Evolutionary conservation across 371 early-diverging fungal species (phyloP), one percentile per base, ranked within the genome.

Genomic region (Apophysomyces trapeziformis): DNA sequence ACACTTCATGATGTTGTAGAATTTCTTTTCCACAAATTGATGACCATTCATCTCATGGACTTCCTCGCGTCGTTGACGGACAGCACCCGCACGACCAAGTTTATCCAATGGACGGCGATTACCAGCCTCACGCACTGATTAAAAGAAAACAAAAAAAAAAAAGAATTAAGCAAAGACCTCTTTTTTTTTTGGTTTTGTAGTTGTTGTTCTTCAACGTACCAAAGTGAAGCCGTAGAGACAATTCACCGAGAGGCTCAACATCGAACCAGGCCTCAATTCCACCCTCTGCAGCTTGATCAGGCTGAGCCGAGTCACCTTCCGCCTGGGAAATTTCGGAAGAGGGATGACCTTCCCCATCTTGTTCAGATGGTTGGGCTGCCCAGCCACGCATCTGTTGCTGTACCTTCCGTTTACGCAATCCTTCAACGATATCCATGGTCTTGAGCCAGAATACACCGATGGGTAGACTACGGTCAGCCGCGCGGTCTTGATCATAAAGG

Each of bases 1-100:
- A 78, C 99, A 99, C 68, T 93, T 93, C 93, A 97, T 92, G 71
- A 96, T 92, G 65, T 93, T 92, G 76, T 96, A 97, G 66, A 93
- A 95, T 61, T 90, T 92, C 69, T 89, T 85, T 46, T 90, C 85
- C 60, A 88, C 89, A 77, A 98, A 96, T 71, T 93, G 90, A 77
- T 99, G 98, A 18, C 97, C 97, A 60, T 91, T 90, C 81, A 92
- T 92, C 60, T 90, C 92, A 44, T 87, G 88, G n/a, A 94, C 85
- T 56, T 89, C 90, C 50, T 90, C 91, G 57, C 86, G 84, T 65
- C 89, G 80, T 80, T 96, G 96, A 67, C 96, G 92, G 14, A 97
- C 94, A 14, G 96, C 96, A 56, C 90, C 92, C 50, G 90, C 90
- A 75, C 98, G 95, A 50, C 92, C 92, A 26, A 98, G 82, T 14